phyloP scores from a whole-genome alignment of 495 filamentous ascomycete genomes.

The Talaromyces stipitatus region DNA sequence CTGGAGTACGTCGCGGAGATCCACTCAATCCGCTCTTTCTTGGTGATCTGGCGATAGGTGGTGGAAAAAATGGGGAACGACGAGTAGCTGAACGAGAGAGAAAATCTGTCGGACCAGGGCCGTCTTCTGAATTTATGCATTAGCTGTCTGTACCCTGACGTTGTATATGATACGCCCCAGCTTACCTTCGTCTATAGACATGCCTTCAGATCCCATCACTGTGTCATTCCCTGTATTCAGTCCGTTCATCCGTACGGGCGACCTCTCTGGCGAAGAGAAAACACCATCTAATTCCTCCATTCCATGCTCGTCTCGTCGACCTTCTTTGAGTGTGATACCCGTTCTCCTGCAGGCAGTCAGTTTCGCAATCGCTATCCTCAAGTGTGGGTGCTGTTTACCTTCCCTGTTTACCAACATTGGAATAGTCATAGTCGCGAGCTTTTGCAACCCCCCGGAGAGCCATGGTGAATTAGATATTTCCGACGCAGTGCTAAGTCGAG shows the following conservation, averaged over 20 bases:
- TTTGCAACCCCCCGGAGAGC: slow-evolving; percentile 39
- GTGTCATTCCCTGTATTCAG: slow-evolving; percentile 20
- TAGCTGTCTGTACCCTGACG: not conserved
- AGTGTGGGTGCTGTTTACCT: slow-evolving; percentile 33
- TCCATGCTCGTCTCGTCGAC: slow-evolving; percentile 82
- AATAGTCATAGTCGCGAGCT: slow-evolving; percentile 52
- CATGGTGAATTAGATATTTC: slow-evolving; percentile 19
- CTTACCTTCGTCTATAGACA: slow-evolving; percentile 43
- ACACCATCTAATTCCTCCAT: slow-evolving; percentile 77
- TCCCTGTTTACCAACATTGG: slow-evolving; percentile 56
- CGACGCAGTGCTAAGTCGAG: not conserved
- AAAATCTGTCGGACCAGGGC: slow-evolving; percentile 36
- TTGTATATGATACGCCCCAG: not conserved
- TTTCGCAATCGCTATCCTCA: not conserved
- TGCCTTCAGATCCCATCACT: slow-evolving; percentile 34
- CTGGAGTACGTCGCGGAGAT: slow-evolving; percentile 36
- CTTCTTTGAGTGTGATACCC: slow-evolving; percentile 74
- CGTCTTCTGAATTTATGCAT: slow-evolving; percentile 22
- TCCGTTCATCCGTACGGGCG: slow-evolving; percentile 35
- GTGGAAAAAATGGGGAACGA: slow-evolving; percentile 23
- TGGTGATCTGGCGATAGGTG: slow-evolving; percentile 35
- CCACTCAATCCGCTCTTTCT: slow-evolving; percentile 34
- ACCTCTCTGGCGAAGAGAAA: slow-evolving; percentile 80
- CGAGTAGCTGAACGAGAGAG: slow-evolving; percentile 22
- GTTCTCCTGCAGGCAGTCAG: slow-evolving; percentile 53